These are phyloP conservation scores for Atkinsonella texensis DNA, from an alignment of 2,329 filamentous ascomycete species.

Conservation along the genomic window DNA sequence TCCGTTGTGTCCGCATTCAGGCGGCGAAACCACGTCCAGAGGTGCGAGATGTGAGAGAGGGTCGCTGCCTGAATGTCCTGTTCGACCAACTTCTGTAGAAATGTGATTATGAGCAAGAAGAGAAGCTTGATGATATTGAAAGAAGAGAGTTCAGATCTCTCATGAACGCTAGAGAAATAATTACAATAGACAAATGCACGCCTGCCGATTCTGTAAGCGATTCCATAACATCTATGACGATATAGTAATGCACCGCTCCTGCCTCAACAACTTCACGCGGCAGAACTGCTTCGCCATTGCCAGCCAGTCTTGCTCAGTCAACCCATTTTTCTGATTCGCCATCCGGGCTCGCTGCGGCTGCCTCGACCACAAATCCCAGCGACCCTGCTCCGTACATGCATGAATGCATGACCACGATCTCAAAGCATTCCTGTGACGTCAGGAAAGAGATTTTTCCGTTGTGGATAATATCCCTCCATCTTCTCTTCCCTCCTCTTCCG, in stretches of 20 bases:
- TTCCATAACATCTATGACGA: no score
- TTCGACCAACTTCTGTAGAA: no score
- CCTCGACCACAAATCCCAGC: not conserved
- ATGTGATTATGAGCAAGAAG: no score
- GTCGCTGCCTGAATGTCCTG: not conserved
- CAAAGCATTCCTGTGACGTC: not conserved
- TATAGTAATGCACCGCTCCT: no score
- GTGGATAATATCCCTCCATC: not conserved
- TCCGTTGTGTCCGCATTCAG: not conserved
- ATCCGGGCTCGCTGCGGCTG: not conserved
- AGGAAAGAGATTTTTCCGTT: not conserved
- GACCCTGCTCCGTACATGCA: not conserved
- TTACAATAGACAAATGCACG: no score
- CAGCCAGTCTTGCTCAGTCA: not conserved
- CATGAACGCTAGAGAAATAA: no score
- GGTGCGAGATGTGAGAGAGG: no score
- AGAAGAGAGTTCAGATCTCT: no score
- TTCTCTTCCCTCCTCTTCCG: not conserved
- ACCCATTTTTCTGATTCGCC: not conserved
- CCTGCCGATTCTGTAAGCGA: no score
- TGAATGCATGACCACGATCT: slow-evolving; percentile 1
- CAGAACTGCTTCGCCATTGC: no score
- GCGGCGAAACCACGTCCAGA: not conserved
- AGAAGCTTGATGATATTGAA: no score
- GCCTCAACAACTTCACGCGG: no score